phyloP scores from a whole-genome alignment of 176 grass and related monocot genomes.

The Paspalum notatum region DNA sequence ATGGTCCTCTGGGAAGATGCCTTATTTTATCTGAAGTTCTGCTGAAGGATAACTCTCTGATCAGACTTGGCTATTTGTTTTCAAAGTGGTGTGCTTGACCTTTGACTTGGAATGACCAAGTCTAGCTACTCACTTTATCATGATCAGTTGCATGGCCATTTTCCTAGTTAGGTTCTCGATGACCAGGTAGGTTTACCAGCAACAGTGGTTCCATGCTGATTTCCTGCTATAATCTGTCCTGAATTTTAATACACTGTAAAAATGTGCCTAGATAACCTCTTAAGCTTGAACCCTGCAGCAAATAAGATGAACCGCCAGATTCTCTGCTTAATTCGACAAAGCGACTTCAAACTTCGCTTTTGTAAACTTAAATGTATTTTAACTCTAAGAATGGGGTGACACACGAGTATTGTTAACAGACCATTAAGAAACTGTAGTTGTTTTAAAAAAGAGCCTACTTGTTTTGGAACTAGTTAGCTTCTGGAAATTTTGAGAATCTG shows the following conservation, averaged over 20 bases:
- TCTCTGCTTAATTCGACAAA: not conserved
- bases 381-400: slow-evolving; percentile 1
- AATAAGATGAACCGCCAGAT: not conserved
- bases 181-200: not conserved
- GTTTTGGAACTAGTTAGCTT: not conserved
- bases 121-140: not conserved
- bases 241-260: not conserved
- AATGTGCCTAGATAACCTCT: not conserved
- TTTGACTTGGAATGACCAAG: not conserved
- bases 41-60: not conserved
- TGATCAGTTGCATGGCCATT: not conserved
- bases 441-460: not conserved
- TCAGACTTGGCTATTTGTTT: not conserved
- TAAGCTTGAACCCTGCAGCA: not conserved
- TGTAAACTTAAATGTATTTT: not conserved
- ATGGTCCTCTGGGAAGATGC: not conserved
- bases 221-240: not conserved
- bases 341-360: not conserved
- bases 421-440: not conserved
- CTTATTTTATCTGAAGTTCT: slow-evolving; percentile 1
- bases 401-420: not conserved
- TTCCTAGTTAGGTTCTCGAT: not conserved
- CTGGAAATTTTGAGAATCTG: not conserved
- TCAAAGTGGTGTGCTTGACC: not conserved
- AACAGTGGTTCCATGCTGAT: not conserved